phyloP scores from a whole-genome alignment of 148 eudicot genomes.

The Fagopyrum tataricum region DNA sequence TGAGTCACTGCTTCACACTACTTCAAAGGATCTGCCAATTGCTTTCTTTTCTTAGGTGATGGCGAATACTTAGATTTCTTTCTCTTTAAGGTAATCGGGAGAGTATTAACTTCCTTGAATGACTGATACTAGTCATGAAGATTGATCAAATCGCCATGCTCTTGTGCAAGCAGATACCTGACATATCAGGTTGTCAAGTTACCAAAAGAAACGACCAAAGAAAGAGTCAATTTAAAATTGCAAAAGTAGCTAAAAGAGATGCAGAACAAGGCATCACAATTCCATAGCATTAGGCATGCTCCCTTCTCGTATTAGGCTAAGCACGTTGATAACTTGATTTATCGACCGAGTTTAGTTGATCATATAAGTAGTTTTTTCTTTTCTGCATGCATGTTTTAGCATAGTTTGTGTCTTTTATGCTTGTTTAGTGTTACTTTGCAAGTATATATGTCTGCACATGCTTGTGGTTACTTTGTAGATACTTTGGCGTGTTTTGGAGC shows the following conservation, averaged over 20 bases:
- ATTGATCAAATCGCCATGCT: constrained; percentile 90
- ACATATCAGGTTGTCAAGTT: constrained; percentile 10
- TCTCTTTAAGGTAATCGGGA: constrained; percentile 27
- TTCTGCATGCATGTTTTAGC: no score
- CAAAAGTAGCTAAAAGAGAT: not conserved
- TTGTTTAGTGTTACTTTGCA: no score
- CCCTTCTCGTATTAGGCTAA: not conserved
- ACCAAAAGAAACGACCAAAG: not conserved
- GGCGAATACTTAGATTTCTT: constrained; percentile 45
- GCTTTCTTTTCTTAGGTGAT: constrained; percentile 70
- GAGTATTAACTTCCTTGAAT: constrained; percentile 48
- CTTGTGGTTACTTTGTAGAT: no score
- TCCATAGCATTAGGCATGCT: not conserved
- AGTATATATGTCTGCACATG: no score
- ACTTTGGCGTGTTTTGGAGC: no score
- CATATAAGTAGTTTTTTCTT: no score
- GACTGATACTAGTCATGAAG: constrained; percentile 90
- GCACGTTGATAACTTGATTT: no score
- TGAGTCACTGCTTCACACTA: constrained; percentile 55
- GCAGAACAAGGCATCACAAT: no score
- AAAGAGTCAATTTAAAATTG: not conserved
- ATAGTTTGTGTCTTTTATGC: no score
- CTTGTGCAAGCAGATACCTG: constrained; percentile 83
- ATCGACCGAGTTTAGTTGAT: no score
- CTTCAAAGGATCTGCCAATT: constrained; percentile 22